A percentile compares a stretch with the other conserved stretches of the same genome.
These are phyloP conservation scores for Carex pumila DNA, from an alignment of 176 grass and related monocot genomes.

Conservation along the genomic window DNA sequence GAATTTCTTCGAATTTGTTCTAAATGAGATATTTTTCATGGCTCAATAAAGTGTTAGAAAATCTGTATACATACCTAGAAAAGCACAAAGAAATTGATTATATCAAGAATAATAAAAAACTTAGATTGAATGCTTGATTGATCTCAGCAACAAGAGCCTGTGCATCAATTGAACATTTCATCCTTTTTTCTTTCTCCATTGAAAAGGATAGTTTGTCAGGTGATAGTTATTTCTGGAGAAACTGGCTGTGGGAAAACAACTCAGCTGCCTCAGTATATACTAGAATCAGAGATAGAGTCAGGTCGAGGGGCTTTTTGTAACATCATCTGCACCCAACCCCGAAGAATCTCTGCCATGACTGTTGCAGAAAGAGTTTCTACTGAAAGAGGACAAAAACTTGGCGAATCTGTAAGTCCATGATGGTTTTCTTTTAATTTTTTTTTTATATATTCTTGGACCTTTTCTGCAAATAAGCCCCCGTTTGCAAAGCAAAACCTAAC, in stretches of 20 bases:
- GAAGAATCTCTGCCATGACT: conserved; percentile 96
- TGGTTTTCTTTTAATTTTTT: conserved; percentile 5
- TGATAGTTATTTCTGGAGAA: conserved; percentile 90
- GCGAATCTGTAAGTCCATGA: conserved; percentile 65
- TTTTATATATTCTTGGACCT: conserved; percentile 11
- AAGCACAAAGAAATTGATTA: not conserved
- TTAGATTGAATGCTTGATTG: conserved; percentile 12
- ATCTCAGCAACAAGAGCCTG: not conserved
- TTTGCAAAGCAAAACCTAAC: not conserved
- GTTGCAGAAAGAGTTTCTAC: conserved; percentile 95
- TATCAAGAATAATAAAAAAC: not conserved
- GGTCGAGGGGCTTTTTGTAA: conserved; percentile 97
- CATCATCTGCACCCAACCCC: conserved; percentile 92
- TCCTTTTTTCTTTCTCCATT: conserved; percentile 20
- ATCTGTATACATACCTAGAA: not conserved
- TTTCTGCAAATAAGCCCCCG: not conserved
- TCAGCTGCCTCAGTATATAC: conserved; percentile 87
- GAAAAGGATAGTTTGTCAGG: conserved; percentile 33
- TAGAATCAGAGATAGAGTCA: conserved; percentile 94
- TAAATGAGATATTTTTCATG: not conserved
- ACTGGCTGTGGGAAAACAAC: conserved; percentile 97
- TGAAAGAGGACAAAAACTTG: conserved; percentile 90
- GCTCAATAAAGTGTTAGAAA: not conserved
- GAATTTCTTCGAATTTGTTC: not conserved
- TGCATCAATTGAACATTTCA: conserved; percentile 15